Percentiles rank a stretch among this genome's conserved stretches.
These are phyloP conservation scores for Boletales sp. DNA, from an alignment of 768 basidiomycete species.

Conservation along the genomic window DNA sequence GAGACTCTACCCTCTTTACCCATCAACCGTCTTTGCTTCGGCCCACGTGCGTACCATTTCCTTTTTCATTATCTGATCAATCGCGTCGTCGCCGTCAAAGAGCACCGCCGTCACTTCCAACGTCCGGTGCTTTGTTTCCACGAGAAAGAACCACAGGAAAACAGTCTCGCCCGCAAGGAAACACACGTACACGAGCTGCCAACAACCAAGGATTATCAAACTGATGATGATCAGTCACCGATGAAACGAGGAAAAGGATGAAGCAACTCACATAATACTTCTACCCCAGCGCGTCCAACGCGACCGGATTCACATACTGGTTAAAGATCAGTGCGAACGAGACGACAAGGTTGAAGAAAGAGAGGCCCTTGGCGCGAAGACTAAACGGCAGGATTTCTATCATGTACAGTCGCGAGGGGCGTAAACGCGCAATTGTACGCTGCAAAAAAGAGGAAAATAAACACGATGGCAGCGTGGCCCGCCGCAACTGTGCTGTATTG, in stretches of 20 bases:
- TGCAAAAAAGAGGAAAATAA: conserved; percentile 57
- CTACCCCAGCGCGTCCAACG: conserved; percentile 51
- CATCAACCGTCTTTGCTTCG: neutral
- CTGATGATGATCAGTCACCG: neutral
- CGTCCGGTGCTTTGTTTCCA: conserved; percentile 38
- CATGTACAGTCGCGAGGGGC: conserved; percentile 62
- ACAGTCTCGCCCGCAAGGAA: conserved; percentile 14
- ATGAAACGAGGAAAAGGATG: neutral
- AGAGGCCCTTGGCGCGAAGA: conserved; percentile 78
- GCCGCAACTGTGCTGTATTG: conserved; percentile 39
- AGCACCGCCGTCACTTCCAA: conserved; percentile 72
- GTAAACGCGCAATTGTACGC: conserved; percentile 71
- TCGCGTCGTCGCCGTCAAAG: conserved; percentile 55
- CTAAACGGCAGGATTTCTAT: conserved; percentile 80
- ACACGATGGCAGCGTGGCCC: conserved; percentile 45
- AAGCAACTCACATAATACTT: conserved; percentile 36
- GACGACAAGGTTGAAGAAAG: conserved; percentile 65
- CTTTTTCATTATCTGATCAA: conserved; percentile 13
- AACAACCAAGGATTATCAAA: too few relatives aligned
- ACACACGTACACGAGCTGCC: conserved; percentile 17
- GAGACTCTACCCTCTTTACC: too few relatives aligned
- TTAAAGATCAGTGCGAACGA: conserved; percentile 72
- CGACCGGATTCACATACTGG: conserved; percentile 78
- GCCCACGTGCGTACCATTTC: neutral
- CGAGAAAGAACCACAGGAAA: conserved; percentile 10